A percentile compares a stretch with the other conserved stretches of the same genome.
phyloP scores from a whole-genome alignment of 2,329 filamentous ascomycete species.

The Talaromyces sp. region DNA sequence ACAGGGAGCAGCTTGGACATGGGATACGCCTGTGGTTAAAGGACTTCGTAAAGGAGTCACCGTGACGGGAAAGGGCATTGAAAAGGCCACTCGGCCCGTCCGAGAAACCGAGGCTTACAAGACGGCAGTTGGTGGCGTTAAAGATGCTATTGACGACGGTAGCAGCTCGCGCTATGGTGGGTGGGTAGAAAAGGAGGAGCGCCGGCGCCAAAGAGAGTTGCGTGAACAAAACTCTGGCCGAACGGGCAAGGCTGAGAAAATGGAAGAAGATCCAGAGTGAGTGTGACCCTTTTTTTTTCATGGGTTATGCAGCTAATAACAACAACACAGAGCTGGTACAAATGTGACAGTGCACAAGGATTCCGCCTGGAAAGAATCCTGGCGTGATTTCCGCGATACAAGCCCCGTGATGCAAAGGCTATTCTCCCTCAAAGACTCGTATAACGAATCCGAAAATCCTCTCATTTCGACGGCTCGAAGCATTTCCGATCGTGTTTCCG shows the following conservation, averaged over 20 bases:
- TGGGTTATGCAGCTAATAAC: constrained; percentile 15
- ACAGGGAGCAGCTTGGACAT: constrained; percentile 91
- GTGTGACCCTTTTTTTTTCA: constrained; percentile 32
- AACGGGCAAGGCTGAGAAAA: constrained; percentile 50
- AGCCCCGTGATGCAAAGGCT: constrained; percentile 84
- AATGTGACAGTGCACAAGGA: constrained; percentile 96
- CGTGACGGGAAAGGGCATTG: constrained; percentile 78
- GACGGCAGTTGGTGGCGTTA: constrained; percentile 62
- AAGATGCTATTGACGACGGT: constrained; percentile 93
- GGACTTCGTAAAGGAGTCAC: constrained; percentile 82
- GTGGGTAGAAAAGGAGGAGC: constrained; percentile 95
- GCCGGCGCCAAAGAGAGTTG: constrained; percentile 70
- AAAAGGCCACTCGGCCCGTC: constrained; percentile 92
- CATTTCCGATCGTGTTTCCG: constrained; percentile 86
- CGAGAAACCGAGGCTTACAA: constrained; percentile 93
- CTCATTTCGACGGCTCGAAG: constrained; percentile 87
- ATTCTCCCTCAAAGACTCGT: constrained; percentile 79
- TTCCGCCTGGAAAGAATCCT: constrained; percentile 96
- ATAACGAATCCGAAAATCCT: constrained; percentile 96
- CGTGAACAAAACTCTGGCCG: constrained; percentile 58
- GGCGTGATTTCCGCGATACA: constrained; percentile 88
- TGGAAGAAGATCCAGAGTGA: constrained; percentile 85
- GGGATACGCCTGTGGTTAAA: constrained; percentile 92
- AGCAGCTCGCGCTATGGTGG: constrained; percentile 94
- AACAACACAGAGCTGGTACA: constrained; percentile 69